These are phyloP conservation scores for Entonaema liquescens DNA, from an alignment of 495 filamentous ascomycete genomes.

Conservation along the genomic window DNA sequence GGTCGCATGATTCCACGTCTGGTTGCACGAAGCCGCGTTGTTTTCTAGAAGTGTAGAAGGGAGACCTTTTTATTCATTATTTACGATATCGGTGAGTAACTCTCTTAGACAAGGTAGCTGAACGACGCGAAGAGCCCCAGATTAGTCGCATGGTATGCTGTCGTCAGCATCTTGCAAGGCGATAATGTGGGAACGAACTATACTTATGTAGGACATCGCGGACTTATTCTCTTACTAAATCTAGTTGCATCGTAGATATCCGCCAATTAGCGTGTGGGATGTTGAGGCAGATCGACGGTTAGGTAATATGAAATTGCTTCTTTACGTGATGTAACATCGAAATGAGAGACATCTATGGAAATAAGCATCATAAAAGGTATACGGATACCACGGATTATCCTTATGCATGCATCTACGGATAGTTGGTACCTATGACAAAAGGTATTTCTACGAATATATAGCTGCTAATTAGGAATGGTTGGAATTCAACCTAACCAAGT, in stretches of 20 bases:
- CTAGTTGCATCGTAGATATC: neutral
- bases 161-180: neutral
- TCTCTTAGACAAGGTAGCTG: neutral
- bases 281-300: neutral
- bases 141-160: neutral
- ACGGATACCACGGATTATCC: too few species aligned
- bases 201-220: neutral
- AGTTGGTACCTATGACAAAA: too few species aligned
- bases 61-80: neutral
- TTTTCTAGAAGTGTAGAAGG: neutral
- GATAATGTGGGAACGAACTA: constrained; percentile 1
- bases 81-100: neutral
- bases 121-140: neutral
- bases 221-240: neutral
- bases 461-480: neutral
- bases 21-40: neutral
- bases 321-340: neutral
- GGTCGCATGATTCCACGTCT: constrained; percentile 23
- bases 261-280: constrained; percentile 1
- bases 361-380: too few species aligned
- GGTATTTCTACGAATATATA: too few species aligned
- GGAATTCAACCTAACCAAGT: neutral
- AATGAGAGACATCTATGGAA: constrained; percentile 6
- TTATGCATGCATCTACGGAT: too few species aligned
- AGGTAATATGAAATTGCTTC: neutral